Evolutionary conservation across 2,329 filamentous ascomycete species (phyloP).

Genomic region (Hortaea sp.): DNA sequence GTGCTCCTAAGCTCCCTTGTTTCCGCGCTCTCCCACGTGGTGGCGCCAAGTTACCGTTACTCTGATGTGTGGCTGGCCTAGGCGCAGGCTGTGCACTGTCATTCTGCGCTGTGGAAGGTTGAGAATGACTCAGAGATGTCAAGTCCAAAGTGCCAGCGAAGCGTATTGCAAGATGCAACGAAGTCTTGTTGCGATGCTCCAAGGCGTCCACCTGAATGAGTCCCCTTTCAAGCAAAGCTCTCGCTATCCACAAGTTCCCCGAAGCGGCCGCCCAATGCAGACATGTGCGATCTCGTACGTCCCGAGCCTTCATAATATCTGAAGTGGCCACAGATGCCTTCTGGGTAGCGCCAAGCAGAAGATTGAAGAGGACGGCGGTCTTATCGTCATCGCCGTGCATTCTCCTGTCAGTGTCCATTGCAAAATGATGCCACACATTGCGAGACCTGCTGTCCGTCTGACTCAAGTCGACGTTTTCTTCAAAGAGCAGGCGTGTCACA

Average conservation of each 20-base stretch:
- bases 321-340: neutral
- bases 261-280: conserved; percentile 12
- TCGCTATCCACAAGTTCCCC: conserved; percentile 1
- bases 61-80: neutral
- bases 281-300: conserved; percentile 6
- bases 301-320: conserved; percentile 2
- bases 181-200: conserved; percentile 14
- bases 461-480: conserved; percentile 6
- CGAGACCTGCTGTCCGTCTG: conserved; percentile 7
- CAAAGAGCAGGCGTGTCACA: conserved; percentile 26
- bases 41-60: neutral
- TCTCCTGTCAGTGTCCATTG: conserved; percentile 25
- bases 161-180: conserved; percentile 5
- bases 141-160: neutral
- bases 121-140: neutral
- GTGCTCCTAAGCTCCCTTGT: too few relatives aligned
- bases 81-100: conserved; percentile 1
- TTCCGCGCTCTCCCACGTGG: too few relatives aligned
- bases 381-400: conserved; percentile 1
- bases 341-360: neutral
- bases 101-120: neutral
- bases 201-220: conserved; percentile 7
- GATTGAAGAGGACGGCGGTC: neutral
- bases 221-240: neutral
- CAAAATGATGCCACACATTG: conserved; percentile 30